Evolutionary conservation across 202 grass and related monocot species (phyloP).

Genomic region (Carex sylvatica): DNA sequence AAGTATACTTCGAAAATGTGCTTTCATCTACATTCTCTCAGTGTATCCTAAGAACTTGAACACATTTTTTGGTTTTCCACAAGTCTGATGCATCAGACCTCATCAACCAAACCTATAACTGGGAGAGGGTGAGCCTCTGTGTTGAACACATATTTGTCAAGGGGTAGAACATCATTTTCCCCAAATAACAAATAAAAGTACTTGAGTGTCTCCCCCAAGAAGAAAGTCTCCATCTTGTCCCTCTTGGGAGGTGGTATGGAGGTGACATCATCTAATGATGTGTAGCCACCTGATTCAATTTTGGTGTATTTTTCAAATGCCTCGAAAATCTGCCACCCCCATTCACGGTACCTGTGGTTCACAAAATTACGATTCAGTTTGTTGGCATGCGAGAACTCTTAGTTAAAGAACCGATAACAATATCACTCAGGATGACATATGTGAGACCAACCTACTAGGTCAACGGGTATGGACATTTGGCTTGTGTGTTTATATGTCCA

Average conservation of each 20-base stretch:
- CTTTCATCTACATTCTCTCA: conserved; percentile 10
- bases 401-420: not conserved
- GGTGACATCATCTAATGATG: conserved; percentile 93
- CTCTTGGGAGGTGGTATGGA: conserved; percentile 66
- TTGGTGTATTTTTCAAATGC: conserved; percentile 95
- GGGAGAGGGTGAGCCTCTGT: conserved; percentile 96
- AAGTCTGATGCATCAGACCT: conserved; percentile 9
- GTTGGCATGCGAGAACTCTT: not conserved
- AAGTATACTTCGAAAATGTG: not conserved
- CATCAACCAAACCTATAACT: conserved; percentile 36
- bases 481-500: not conserved
- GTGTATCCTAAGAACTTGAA: conserved; percentile 9
- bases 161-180: conserved; percentile 70
- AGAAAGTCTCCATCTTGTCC: conserved; percentile 87
- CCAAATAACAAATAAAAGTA: conserved; percentile 97
- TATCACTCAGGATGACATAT: not conserved
- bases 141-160: conserved; percentile 89
- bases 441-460: not conserved
- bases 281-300: conserved; percentile 87
- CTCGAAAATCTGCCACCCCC: conserved; percentile 98
- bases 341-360: conserved; percentile 77
- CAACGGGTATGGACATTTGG: not conserved
- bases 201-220: conserved; percentile 93
- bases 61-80: not conserved
- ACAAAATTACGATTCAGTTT: not conserved